phyloP scores from a whole-genome alignment of 2,329 filamentous ascomycete species.

The Meredithiella fracta region DNA sequence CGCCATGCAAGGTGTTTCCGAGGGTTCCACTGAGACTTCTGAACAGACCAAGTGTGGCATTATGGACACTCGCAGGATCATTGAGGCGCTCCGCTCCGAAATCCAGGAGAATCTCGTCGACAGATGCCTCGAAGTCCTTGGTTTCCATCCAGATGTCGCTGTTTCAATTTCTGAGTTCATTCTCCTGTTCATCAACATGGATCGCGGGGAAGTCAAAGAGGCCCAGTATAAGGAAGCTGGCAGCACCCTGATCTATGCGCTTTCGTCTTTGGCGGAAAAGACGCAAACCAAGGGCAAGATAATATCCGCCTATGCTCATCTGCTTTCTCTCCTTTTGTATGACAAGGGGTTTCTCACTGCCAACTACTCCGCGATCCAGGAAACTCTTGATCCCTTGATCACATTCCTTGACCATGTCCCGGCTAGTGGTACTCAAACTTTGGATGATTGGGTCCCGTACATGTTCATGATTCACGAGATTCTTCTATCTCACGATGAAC shows the following conservation, averaged over 20 bases:
- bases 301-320: conserved; percentile 79
- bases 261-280: conserved; percentile 51
- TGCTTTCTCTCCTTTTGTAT: conserved; percentile 75
- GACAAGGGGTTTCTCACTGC: conserved; percentile 65
- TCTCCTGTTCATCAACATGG: conserved; percentile 48
- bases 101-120: conserved; percentile 69
- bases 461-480: conserved; percentile 81
- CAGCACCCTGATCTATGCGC: conserved; percentile 63
- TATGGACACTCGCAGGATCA: conserved; percentile 22
- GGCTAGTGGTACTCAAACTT: conserved; percentile 52
- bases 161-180: conserved; percentile 87
- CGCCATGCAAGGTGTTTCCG: conserved; percentile 17
- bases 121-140: conserved; percentile 75
- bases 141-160: conserved; percentile 71
- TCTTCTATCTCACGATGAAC: conserved; percentile 73
- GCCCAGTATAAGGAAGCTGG: conserved; percentile 39
- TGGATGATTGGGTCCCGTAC: conserved; percentile 86
- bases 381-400: conserved; percentile 60
- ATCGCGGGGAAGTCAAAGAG: conserved; percentile 27
- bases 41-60: conserved; percentile 16
- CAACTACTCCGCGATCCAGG: conserved; percentile 57
- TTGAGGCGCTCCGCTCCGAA: conserved; percentile 43
- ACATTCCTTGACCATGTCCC: conserved; percentile 59
- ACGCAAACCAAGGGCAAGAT: conserved; percentile 43
- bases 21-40: conserved; percentile 16